Base-by-base conservation (phyloP, 2,329 filamentous ascomycete genomes). In the Mariannaea sp. region DNA sequence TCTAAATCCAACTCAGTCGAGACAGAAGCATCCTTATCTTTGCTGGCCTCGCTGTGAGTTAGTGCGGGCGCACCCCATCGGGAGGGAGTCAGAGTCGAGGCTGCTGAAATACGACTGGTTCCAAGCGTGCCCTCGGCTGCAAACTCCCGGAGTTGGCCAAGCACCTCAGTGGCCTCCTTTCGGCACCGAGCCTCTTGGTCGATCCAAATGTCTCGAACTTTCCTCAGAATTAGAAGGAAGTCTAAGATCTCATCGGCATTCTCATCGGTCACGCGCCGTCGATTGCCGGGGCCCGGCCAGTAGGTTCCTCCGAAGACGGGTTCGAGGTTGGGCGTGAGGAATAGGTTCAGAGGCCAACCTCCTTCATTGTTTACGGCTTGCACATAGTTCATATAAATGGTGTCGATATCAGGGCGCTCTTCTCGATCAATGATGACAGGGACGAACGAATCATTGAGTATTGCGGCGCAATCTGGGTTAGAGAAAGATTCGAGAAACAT, bases 301-400 rank as follows among this genome's bases (percentile, higher is more conserved):
- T 97, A 97, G 7, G 93, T 97, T 19, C 93, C 93, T 30, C 94
- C 94, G 73, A 97, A 97, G 8, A 99, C 89, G 1, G 94, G 94
- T 67, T 96, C 88, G 20, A 97, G 81, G 62, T 96, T 87, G 1
- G 94, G 92, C 0, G 94, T 99, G 24, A 97, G 81, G 70, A 99
- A 97, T n/a, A 96, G 87, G 68, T 97, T 97, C 56, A 97, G 76
- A 1, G 94, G 94, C 92, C 94, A 97, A 32, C 94, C 94, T 8
- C 92, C 93, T 2, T 84, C 87, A 16, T 89, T 92, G 53, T 89
- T 96, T 9, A 94, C 93, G 1, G 93, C 93, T 70, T 97, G 92
- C 33, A 96, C 88, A 71, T 96, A 99, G 75, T 96, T 96, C 91
- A 97, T 97, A 72, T 97, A 97, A 60, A 97, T 92, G 57, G 89